phyloP scores from a whole-genome alignment of 108 stramenopile species.

The Parmales sp. region DNA sequence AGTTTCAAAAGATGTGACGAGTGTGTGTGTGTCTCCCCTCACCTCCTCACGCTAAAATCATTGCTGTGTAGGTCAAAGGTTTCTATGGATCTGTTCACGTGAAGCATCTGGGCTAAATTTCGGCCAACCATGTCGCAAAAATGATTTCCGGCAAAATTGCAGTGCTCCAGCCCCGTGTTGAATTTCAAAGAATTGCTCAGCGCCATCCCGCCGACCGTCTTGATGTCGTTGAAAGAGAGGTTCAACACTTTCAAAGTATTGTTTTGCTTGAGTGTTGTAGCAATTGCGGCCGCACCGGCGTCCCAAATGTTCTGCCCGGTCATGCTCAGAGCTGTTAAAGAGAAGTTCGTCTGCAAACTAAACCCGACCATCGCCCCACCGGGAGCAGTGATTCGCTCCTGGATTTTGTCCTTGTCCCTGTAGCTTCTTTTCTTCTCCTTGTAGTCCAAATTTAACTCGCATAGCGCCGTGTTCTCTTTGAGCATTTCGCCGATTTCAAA shows the following conservation, averaged over 20 bases:
- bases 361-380: background rate
- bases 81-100: background rate
- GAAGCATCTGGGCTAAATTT: background rate
- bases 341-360: background rate
- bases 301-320: background rate
- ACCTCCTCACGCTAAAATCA: background rate
- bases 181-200: background rate
- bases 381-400: background rate
- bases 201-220: background rate
- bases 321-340: background rate
- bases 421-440: background rate
- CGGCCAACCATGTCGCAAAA: background rate
- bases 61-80: background rate
- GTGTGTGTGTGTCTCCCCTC: too few species aligned
- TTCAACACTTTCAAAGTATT: background rate
- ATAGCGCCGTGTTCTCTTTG: background rate
- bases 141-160: background rate
- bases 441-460: background rate
- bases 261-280: background rate
- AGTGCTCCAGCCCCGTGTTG: background rate
- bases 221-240: background rate
- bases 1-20: too few species aligned
- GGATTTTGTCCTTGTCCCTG: background rate
- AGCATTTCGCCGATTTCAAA: background rate
- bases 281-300: background rate